Evolutionary conservation across 176 grass and related monocot genomes (phyloP), one percentile per base, ranked within the genome.

Genomic region (Oryza nivara): DNA sequence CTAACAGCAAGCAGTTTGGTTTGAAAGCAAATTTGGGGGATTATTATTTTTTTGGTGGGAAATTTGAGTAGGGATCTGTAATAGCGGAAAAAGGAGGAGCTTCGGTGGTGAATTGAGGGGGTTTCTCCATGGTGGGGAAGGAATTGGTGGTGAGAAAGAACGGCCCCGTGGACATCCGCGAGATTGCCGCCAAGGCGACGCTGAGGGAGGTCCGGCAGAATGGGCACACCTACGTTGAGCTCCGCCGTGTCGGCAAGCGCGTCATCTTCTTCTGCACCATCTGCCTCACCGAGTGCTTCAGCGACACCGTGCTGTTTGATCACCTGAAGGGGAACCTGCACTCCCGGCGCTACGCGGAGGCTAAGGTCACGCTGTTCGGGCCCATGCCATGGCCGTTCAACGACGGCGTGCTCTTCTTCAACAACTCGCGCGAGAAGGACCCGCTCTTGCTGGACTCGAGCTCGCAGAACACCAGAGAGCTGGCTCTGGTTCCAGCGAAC

Each of bases 241-340:
- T 99, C 38, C 89, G 97, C 26, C 97, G 79, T 0, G 90, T 44
- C 0, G 97, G 93, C 41, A 96, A 96, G 79, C 93, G 88, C 3
- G 75, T 89, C 72, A 99, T 96, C 83, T 99, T 99, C 93, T 99
- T 96, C 88, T 99, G 97, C 83, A 96, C 97, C 43, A 92, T 99
- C 82, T 99, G 97, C 84, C 93, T 99, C 28, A 99, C 97, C 0
- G 91, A 92, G 36, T 99, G 97, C 86, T 99, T 91, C 87, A 99
- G 86, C 4, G 97, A 99, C 72, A 99, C 83, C 4, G 97, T 99
- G 81, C 75, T 99, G 51, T 99, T 96, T 4, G 97, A 99, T 80
- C 97, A 99, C 74, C 81, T 99, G 4, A 93, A 88, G 61, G 97
- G 97, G 73, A 96, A 84, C 75, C 86, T 99, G 74, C 96, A 99